Evolutionary conservation across 2,329 filamentous ascomycete genomes (phyloP), one percentile per base, ranked within the genome.

Genomic region (Nemania abortiva): DNA sequence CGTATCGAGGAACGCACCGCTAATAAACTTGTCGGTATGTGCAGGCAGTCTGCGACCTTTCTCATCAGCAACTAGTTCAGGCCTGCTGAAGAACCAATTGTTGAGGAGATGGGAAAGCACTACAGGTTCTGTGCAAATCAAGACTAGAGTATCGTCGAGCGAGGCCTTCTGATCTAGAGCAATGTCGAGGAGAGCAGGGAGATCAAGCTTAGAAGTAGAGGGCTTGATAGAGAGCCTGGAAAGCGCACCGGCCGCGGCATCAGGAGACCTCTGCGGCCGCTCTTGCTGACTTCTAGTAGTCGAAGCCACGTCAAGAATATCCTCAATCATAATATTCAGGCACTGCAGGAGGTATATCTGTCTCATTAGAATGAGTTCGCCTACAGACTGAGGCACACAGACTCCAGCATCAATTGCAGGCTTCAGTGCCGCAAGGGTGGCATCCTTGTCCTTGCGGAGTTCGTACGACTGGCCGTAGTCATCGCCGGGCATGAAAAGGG

Each of bases 41-140:
- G 77, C 74, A 0, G 81, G 80, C 1, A 84, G 54, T 0, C 54
- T 67, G 1, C 81, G 79, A 1, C 84, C 84, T 58, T 80, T 82
- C 49, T 86, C 82, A 58, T 87, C 85, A 0, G 76, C 68, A 0
- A 86, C 65, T 3, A 85, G 76, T 67, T 85, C 83, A 0, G 81
- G 81, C 1, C 78, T 76, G 62, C 76, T 83, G 65, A 78, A 82
- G 72, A 83, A 83, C 65, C 74, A 78, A 6, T 70, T 45, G 34
- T 81, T 82, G 69, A 83, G 80, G 0, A 73, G 72, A 70, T 79
- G 60, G 3, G 75, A 67, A 0, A 84, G 73, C 0, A 82, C 74
- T 0, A 72, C 71, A 10, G 82, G 78, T 37, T 81, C 79, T 0
- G 73, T 69, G 0, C 73, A 73, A 6, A 83, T 64, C 2, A 85